Percentiles rank a stretch among this genome's conserved stretches.
Evolutionary conservation across 2,329 filamentous ascomycete species (phyloP).

Genomic region (Nannizziopsis arthrosporioides): DNA sequence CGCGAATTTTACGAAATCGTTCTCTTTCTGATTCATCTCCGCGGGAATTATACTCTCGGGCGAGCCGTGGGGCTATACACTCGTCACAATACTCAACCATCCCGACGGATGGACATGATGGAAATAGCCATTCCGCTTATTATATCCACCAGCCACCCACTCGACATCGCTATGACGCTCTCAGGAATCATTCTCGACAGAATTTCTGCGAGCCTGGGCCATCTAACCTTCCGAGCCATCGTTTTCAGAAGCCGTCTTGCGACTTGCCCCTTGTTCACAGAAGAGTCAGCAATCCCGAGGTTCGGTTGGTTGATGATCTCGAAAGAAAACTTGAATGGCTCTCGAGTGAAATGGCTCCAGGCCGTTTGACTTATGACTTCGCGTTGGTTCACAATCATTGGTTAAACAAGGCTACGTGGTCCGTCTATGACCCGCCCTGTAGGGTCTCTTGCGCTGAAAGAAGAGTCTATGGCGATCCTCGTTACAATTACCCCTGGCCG

Average conservation of each 20-base stretch:
- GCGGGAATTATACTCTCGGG: not conserved
- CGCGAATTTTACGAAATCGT: not conserved
- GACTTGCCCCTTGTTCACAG: not conserved
- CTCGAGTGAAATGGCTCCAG: slow-evolving; percentile 28
- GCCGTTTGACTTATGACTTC: slow-evolving; percentile 32
- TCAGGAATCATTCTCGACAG: not conserved
- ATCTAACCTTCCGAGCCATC: not conserved
- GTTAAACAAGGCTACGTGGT: slow-evolving; percentile 32
- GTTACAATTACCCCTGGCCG: slow-evolving; percentile 25
- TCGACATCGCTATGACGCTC: not conserved
- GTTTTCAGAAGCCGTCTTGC: not conserved
- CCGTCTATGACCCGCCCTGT: slow-evolving; percentile 31
- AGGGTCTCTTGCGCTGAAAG: slow-evolving; percentile 24
- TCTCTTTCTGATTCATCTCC: slow-evolving; percentile 4
- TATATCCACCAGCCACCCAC: not conserved
- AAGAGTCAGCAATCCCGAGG: slow-evolving; percentile 26
- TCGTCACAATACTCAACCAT: not conserved
- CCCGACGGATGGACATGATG: not conserved
- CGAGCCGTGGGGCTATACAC: not conserved
- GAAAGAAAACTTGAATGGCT: slow-evolving; percentile 31
- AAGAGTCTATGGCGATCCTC: slow-evolving; percentile 27
- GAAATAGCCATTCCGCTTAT: not conserved
- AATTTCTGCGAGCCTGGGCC: not conserved
- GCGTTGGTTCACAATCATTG: slow-evolving; percentile 32
- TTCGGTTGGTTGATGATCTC: slow-evolving; percentile 26